These are phyloP conservation scores for Polyporus tsugae DNA, from an alignment of 1,284 basidiomycete genomes.

Conservation along the genomic window DNA sequence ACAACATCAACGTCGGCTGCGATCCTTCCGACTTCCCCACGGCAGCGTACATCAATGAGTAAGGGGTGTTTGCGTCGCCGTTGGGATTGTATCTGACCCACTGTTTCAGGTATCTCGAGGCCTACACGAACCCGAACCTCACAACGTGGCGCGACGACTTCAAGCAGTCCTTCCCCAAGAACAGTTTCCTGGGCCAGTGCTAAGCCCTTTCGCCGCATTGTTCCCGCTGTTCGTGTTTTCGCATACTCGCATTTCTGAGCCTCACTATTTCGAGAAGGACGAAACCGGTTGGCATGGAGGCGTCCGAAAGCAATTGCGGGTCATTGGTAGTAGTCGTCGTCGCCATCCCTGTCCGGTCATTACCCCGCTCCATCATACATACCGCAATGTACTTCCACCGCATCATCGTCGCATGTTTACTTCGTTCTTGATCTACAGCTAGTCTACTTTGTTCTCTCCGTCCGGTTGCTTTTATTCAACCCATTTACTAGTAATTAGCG, in stretches of 20 bases:
- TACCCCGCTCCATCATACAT: constrained; percentile 10
- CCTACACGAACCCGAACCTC: constrained; percentile 52
- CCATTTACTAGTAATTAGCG: background rate
- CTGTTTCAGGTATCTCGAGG: constrained; percentile 44
- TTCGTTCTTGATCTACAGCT: constrained; percentile 7
- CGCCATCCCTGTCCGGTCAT: constrained; percentile 19
- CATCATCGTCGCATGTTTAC: constrained; percentile 4
- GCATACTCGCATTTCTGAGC: background rate
- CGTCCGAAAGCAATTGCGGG: constrained; percentile 14
- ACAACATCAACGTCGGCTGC: constrained; percentile 80
- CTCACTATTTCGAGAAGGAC: background rate
- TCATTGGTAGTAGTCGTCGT: background rate
- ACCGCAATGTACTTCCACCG: constrained; percentile 10
- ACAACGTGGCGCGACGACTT: constrained; percentile 58
- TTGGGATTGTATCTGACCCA: background rate
- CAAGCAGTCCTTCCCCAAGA: constrained; percentile 71
- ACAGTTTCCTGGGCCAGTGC: constrained; percentile 61
- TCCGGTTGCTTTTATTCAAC: constrained; percentile 11
- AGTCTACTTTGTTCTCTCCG: constrained; percentile 6
- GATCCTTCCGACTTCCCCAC: constrained; percentile 85
- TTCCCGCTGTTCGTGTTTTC: background rate
- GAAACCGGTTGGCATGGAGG: background rate
- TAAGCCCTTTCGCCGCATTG: constrained; percentile 35
- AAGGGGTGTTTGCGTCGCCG: constrained; percentile 35
- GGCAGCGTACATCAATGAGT: constrained; percentile 74